These are phyloP conservation scores for Eimeria praecox DNA, from an alignment of 169 alveolate genomes.

Conservation along the genomic window DNA sequence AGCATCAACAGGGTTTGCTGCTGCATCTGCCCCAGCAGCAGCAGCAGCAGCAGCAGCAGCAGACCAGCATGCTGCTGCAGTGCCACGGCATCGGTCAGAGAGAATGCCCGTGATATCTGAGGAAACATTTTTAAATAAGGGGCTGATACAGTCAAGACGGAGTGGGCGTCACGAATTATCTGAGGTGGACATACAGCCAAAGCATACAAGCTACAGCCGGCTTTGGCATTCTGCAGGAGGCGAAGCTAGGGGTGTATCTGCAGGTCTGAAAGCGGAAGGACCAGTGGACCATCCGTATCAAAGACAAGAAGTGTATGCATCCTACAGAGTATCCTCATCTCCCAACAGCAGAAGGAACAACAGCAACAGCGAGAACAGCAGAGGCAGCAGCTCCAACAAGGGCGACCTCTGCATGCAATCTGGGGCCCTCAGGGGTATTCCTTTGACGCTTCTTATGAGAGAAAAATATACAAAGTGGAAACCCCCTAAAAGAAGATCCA, in stretches of 20 bases:
- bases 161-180: neutral
- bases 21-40: neutral
- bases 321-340: neutral
- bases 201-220: neutral
- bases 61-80: neutral
- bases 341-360: neutral
- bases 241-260: neutral
- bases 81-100: neutral
- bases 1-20: neutral
- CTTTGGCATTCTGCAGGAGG: constrained; percentile 9
- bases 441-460: neutral
- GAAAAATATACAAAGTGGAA: constrained; percentile 14
- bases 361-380: constrained; percentile 8
- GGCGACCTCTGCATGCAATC: neutral
- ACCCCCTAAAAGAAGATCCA: neutral
- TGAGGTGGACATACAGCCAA: neutral
- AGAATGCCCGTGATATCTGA: neutral
- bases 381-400: neutral
- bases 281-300: neutral
- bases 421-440: neutral
- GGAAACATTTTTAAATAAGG: neutral
- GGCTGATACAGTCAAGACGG: neutral
- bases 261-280: neutral
- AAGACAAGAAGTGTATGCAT: neutral
- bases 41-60: constrained; percentile 33